These are phyloP conservation scores for Hymenoscyphus linearis DNA, from an alignment of 2,329 filamentous ascomycete species.

Conservation along the genomic window DNA sequence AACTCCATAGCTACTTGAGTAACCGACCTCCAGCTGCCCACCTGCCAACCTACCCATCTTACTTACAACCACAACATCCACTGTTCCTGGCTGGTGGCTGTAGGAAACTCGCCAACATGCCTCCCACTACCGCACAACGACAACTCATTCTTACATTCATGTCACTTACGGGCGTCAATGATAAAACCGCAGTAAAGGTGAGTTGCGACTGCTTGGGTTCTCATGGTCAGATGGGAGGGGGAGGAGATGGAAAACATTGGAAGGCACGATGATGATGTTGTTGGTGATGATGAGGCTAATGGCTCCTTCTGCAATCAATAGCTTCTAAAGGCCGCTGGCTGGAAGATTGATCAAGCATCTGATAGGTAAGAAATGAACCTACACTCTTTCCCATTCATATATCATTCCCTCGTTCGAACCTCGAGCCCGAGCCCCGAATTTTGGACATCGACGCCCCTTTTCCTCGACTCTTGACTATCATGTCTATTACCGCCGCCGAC, in stretches of 20 bases:
- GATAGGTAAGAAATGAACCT: slow-evolving; percentile 34
- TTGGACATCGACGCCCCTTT: background rate
- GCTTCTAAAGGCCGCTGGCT: slow-evolving; percentile 34
- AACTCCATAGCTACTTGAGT: no score
- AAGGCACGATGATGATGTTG: slow-evolving; percentile 7
- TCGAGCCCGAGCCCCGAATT: background rate
- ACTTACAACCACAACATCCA: background rate
- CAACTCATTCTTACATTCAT: slow-evolving; percentile 27
- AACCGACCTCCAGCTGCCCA: no score
- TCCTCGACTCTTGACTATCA: background rate
- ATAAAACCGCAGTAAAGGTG: slow-evolving; percentile 29
- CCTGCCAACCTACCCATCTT: no score
- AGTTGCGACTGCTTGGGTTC: slow-evolving; percentile 15
- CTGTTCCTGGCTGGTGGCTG: slow-evolving; percentile 2
- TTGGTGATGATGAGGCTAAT: slow-evolving; percentile 21
- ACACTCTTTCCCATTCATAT: slow-evolving; percentile 3
- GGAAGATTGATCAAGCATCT: slow-evolving; percentile 35
- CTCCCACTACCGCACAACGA: slow-evolving; percentile 24
- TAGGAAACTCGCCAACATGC: slow-evolving; percentile 24
- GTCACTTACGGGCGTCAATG: slow-evolving; percentile 29
- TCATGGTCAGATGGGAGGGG: no score
- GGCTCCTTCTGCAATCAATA: slow-evolving; percentile 18
- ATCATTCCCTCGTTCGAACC: background rate
- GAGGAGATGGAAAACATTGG: background rate
- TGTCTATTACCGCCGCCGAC: background rate